A percentile compares a stretch with the other conserved stretches of the same genome.
Evolutionary conservation across 2,329 filamentous ascomycete genomes (phyloP).

Genomic region (Fusarium guadeloupense): DNA sequence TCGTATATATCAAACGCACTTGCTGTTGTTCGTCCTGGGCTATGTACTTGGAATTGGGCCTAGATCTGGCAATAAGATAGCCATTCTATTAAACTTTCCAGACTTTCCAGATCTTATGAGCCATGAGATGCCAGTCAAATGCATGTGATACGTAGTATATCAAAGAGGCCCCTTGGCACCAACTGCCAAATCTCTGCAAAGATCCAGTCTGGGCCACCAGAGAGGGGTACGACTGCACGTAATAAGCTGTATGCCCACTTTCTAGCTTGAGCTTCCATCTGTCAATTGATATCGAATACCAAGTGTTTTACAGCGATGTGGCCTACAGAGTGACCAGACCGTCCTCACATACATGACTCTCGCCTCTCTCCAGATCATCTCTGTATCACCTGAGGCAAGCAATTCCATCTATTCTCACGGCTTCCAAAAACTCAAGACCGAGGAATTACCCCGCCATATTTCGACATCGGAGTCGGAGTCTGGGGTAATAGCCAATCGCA

Average conservation of each 20-base stretch:
- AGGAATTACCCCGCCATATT: background rate
- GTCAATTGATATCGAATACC: background rate
- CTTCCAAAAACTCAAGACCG: background rate
- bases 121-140: background rate
- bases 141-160: background rate
- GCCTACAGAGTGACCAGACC: background rate
- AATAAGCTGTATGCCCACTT: background rate
- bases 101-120: background rate
- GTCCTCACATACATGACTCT: background rate
- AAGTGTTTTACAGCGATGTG: background rate
- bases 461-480: background rate
- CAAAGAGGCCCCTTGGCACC: no score
- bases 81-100: no score
- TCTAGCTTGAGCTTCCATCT: background rate
- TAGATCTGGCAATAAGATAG: no score
- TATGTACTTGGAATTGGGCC: no score
- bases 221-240: no score
- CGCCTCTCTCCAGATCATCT: background rate
- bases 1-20: no score
- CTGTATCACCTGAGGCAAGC: background rate
- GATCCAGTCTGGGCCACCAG: no score
- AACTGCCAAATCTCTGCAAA: no score
- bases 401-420: background rate
- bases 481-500: slow-evolving; percentile 23
- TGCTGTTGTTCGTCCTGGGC: no score